These are phyloP conservation scores for Lactifluus hygrophoroides DNA, from an alignment of 768 basidiomycete species.

Conservation along the genomic window DNA sequence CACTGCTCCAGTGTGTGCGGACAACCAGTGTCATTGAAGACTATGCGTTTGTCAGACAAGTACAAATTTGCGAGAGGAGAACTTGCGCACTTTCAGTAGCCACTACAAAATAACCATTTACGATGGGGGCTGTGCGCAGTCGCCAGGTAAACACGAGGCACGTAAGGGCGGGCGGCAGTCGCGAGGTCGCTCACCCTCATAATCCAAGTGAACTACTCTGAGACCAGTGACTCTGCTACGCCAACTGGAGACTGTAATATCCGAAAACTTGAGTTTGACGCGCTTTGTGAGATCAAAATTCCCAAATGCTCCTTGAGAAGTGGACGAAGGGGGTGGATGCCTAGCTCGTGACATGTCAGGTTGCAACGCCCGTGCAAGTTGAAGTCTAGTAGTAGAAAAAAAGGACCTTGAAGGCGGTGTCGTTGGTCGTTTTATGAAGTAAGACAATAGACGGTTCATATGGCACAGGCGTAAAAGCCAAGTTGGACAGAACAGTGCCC, in stretches of 20 bases:
- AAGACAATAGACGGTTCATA: constrained; percentile 12
- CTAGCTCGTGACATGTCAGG: constrained; percentile 11
- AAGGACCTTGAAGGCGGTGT: neutral
- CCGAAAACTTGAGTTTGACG: constrained; percentile 69
- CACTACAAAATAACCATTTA: constrained; percentile 87
- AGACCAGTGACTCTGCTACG: constrained; percentile 80
- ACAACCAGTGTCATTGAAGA: constrained; percentile 90
- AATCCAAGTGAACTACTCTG: constrained; percentile 83
- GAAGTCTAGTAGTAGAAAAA: constrained; percentile 3
- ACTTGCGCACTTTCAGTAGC: constrained; percentile 72
- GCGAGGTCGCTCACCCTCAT: constrained; percentile 55
- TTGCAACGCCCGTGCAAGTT: neutral
- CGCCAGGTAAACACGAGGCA: constrained; percentile 4
- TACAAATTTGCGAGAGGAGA: neutral
- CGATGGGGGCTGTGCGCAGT: constrained; percentile 61
- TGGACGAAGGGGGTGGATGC: neutral
- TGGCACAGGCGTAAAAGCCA: neutral
- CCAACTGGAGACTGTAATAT: constrained; percentile 83
- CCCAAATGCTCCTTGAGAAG: constrained; percentile 38
- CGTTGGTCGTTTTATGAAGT: constrained; percentile 1
- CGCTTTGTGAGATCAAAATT: constrained; percentile 80
- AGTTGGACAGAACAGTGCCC: neutral
- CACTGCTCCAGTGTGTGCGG: constrained; percentile 96
- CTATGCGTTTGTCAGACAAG: constrained; percentile 32
- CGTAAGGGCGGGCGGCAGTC: neutral